phyloP scores from a whole-genome alignment of 2,329 filamentous ascomycete genomes.

The Pestalotiopsis sp. region DNA sequence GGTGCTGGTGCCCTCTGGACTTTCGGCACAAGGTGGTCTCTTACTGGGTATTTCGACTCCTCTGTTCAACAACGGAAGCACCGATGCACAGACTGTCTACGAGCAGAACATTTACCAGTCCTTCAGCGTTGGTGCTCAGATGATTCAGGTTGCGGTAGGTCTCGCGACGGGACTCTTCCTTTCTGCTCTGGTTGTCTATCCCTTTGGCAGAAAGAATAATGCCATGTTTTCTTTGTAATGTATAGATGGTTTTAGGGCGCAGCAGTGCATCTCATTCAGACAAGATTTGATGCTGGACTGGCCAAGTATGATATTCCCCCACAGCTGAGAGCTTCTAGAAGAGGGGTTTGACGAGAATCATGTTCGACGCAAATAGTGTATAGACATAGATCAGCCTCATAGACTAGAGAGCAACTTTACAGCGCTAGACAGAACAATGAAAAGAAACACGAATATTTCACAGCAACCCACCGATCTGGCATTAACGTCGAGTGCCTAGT shows the following conservation, averaged over 20 bases:
- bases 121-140: slow-evolving; percentile 49
- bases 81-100: slow-evolving; percentile 23
- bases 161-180: slow-evolving; percentile 54
- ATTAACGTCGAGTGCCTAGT: too few relatives aligned
- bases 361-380: too few relatives aligned
- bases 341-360: too few relatives aligned
- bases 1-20: slow-evolving; percentile 17
- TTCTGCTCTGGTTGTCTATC: slow-evolving; percentile 51
- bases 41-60: slow-evolving; percentile 13
- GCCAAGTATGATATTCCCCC: too few relatives aligned
- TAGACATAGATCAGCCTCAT: too few relatives aligned
- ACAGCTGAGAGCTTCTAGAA: too few relatives aligned
- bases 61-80: slow-evolving; percentile 14
- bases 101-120: slow-evolving; percentile 38
- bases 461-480: too few relatives aligned
- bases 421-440: too few relatives aligned
- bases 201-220: slow-evolving; percentile 51
- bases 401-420: too few relatives aligned
- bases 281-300: too few relatives aligned
- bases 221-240: slow-evolving; percentile 50
- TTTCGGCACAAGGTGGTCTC: slow-evolving; percentile 16
- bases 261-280: not conserved
- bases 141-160: slow-evolving; percentile 56
- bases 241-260: not conserved
- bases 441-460: too few relatives aligned